Conservation (phyloP, 345 rosid species). For the Eutrema heterophyllum region DNA sequence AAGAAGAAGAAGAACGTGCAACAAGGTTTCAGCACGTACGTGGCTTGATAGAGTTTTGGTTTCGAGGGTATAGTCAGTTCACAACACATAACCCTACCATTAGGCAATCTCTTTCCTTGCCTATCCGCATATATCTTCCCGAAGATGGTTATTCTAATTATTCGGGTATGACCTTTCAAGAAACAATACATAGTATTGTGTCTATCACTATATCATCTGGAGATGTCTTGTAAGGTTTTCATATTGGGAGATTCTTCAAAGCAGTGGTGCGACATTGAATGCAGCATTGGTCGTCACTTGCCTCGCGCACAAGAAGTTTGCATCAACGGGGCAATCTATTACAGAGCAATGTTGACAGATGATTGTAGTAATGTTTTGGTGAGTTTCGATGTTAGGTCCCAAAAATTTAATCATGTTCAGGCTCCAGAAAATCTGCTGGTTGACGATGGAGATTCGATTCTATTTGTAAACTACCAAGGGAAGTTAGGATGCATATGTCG, state of each 20-base stretch:
- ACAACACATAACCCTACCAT: neutral
- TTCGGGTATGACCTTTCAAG: neutral
- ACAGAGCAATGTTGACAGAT: neutral
- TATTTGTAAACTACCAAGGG: constrained; percentile 1
- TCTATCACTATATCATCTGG: neutral
- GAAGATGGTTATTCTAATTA: neutral
- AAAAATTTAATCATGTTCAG: neutral
- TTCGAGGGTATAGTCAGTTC: neutral
- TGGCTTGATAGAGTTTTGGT: neutral
- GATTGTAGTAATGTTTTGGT: neutral
- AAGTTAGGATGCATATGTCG: constrained; percentile 2
- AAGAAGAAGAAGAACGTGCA: no score
- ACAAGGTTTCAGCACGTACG: neutral
- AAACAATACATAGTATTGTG: constrained; percentile 4
- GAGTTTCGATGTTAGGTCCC: neutral
- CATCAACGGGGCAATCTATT: constrained; percentile 3
- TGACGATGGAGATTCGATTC: accelerated
- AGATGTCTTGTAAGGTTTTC: neutral
- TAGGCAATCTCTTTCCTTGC: neutral
- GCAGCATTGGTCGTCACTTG: neutral
- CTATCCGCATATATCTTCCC: no score
- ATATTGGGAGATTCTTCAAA: neutral
- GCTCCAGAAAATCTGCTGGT: neutral
- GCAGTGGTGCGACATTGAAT: neutral
- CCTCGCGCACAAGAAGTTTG: neutral